These are phyloP conservation scores for Violaceomyces palustris DNA, from an alignment of 1,284 basidiomycete genomes.

Conservation along the genomic window DNA sequence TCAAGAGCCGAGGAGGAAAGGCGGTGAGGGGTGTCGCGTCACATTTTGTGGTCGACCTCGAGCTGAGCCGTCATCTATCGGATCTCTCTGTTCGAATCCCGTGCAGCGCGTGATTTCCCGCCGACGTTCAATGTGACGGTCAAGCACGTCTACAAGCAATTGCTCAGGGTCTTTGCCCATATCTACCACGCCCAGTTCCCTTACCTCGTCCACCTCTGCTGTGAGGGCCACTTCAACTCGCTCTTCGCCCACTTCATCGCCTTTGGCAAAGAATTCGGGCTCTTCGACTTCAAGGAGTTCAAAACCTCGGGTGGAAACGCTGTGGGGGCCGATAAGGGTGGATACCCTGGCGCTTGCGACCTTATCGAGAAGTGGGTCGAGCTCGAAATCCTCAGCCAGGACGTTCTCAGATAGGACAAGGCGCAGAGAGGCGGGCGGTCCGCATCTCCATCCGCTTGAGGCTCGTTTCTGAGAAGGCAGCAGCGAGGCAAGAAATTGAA, in stretches of 20 bases:
- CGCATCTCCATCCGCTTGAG: too few relatives aligned
- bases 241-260: conserved; percentile 94
- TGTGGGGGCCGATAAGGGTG: conserved; percentile 55
- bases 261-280: conserved; percentile 75
- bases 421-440: too few relatives aligned
- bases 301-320: conserved; percentile 56
- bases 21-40: not conserved
- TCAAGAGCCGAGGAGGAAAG: not conserved
- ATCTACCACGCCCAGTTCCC: conserved; percentile 93
- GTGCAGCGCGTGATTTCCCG: conserved; percentile 84
- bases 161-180: conserved; percentile 94
- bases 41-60: too few relatives aligned
- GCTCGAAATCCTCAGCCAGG: conserved; percentile 64
- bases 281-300: conserved; percentile 68
- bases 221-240: conserved; percentile 96
- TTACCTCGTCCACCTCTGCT: conserved; percentile 82
- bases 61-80: too few relatives aligned
- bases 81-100: too few relatives aligned
- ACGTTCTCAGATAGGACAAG: conserved; percentile 15
- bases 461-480: too few relatives aligned
- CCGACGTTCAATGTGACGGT: conserved; percentile 82
- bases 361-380: conserved; percentile 87
- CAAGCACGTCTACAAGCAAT: conserved; percentile 93
- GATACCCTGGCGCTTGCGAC: conserved; percentile 65
- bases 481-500: too few relatives aligned